Evolutionary conservation across 2,329 filamentous ascomycete species (phyloP), one percentile per base, ranked within the genome.

Genomic region (Fusarium agapanthi): DNA sequence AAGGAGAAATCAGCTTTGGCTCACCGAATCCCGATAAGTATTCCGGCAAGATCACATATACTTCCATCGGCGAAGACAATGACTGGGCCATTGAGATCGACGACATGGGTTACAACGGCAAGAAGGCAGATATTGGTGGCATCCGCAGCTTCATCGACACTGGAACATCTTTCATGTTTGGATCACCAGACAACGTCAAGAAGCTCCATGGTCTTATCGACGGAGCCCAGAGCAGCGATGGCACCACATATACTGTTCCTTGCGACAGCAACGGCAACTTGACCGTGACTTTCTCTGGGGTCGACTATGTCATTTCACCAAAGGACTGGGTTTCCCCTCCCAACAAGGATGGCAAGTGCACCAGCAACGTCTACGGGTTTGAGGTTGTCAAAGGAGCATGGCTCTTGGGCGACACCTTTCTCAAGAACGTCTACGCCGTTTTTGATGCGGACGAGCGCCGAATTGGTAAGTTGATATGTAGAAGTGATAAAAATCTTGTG

Each of bases 371-470:
- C 40, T 91, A 94, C 59, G 93, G 92, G 4, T 86, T 90, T 32
- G 88, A 92, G 78, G 89, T 93, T 20, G 90, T 94, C 51, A 82
- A 86, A 2, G 86, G 84, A 75, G 76, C 90, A 34, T 97, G 94
- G 94, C 85, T 97, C n/a, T 82, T 97, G 2, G 95, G 95, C 5
- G 94, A 95, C 73, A 89, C 92, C 2, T 97, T 97, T 76, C 83
- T 97, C 69, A 97, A 97, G 84, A 97, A 97, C 75, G 94, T 97
- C 22, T 97, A 97, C 79, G 86, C 90, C 4, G 91, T 96, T 30
- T 97, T 97, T 79, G 95, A 97, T 80, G 89, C 89, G 59, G 94
- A 95, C 70, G 78, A 90, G 72, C 82, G 81, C 47, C 88, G 87
- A 57, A 89, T 95, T 72, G 92, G 91, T 88, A 79, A 79, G 85